phyloP scores from a whole-genome alignment of 345 rosid genomes.

The Aethionema arabicum region DNA sequence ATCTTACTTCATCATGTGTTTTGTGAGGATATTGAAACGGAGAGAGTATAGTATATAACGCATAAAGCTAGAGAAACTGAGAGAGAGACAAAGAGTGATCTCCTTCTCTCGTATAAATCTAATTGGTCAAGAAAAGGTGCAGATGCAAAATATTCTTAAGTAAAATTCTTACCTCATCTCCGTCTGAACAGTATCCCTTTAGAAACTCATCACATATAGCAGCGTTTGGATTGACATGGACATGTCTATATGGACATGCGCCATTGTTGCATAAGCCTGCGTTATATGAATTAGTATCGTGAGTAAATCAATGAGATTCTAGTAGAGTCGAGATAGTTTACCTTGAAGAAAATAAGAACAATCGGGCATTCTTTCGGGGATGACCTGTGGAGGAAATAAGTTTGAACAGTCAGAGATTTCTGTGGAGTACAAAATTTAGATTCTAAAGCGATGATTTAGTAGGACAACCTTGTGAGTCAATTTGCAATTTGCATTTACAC shows the following conservation, averaged over 20 bases:
- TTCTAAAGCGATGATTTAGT: constrained; percentile 24
- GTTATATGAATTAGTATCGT: constrained; percentile 22
- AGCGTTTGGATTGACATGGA: constrained; percentile 83
- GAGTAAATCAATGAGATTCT: background rate
- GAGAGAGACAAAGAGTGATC: background rate
- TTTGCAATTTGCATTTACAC: constrained; percentile 72
- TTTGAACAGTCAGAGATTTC: constrained; percentile 22
- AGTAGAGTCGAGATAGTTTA: constrained; percentile 26
- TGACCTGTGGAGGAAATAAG: constrained; percentile 58
- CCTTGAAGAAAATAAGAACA: constrained; percentile 96
- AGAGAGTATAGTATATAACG: constrained; percentile 6
- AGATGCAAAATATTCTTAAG: constrained; percentile 28
- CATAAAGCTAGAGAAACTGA: background rate
- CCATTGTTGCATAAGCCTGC: constrained; percentile 89
- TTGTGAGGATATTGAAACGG: constrained; percentile 23
- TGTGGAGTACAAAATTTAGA: constrained; percentile 15
- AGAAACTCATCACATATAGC: constrained; percentile 81
- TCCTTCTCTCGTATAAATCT: constrained; percentile 10
- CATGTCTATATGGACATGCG: constrained; percentile 86
- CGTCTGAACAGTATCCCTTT: constrained; percentile 89
- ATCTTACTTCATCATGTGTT: constrained; percentile 32
- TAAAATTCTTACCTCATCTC: constrained; percentile 68
- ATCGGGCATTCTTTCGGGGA: constrained; percentile 98
- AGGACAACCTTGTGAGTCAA: constrained; percentile 85
- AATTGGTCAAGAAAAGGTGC: constrained; percentile 11